These are phyloP conservation scores for Suhomyces taliae DNA, from an alignment of 1,139 yeast genomes.

Conservation along the genomic window DNA sequence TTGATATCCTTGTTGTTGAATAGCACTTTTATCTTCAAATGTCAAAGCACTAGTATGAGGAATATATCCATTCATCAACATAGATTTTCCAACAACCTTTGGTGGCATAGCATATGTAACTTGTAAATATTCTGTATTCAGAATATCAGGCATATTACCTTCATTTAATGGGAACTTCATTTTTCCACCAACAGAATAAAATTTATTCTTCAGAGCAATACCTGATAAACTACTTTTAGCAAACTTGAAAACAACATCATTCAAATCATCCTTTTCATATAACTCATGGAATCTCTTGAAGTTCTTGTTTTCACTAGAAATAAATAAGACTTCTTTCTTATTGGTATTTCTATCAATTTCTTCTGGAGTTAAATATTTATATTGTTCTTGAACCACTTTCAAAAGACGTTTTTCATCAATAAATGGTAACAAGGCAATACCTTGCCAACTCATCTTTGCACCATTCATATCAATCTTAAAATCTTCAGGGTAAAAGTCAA, in stretches of 20 bases:
- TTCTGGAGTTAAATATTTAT: constrained; percentile 61
- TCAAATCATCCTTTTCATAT: constrained; percentile 27
- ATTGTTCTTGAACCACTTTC: constrained; percentile 63
- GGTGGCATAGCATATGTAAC: constrained; percentile 59
- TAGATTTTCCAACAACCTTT: constrained; percentile 64
- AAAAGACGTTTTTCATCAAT: constrained; percentile 81
- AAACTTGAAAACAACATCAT: constrained; percentile 43
- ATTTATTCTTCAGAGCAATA: constrained; percentile 42
- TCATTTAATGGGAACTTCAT: constrained; percentile 62
- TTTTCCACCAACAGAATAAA: constrained; percentile 48
- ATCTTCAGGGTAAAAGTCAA: constrained; percentile 88
- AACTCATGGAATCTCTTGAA: constrained; percentile 36
- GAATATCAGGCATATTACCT: constrained; percentile 58
- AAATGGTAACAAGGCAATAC: constrained; percentile 85
- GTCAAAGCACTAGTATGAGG: constrained; percentile 62
- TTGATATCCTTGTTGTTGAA: constrained; percentile 47
- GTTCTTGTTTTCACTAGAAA: constrained; percentile 57
- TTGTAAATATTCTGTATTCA: constrained; percentile 55
- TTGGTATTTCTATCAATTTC: constrained; percentile 71
- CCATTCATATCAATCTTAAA: constrained; percentile 95
- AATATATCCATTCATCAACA: constrained; percentile 79
- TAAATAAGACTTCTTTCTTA: constrained; percentile 59
- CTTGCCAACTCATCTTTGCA: constrained; percentile 93
- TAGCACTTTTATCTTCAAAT: constrained; percentile 67
- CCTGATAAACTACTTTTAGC: constrained; percentile 70